phyloP scores from a whole-genome alignment of 1,284 basidiomycete species.

The Pascua guehoae region DNA sequence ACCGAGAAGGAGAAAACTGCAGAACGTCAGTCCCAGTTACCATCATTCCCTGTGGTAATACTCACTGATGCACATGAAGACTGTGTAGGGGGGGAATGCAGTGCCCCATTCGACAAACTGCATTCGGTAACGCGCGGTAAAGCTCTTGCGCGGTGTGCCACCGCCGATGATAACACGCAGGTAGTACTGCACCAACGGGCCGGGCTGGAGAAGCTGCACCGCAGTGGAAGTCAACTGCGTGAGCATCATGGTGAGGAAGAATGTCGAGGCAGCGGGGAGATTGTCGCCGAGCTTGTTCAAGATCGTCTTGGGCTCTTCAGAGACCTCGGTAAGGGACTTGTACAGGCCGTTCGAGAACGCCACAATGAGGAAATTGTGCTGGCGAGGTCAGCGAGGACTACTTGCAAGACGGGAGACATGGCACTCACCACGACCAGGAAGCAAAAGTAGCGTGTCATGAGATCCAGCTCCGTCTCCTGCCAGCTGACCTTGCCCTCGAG shows the following conservation, averaged over 20 bases:
- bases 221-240: conserved; percentile 46
- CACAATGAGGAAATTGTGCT: conserved; percentile 64
- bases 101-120: conserved; percentile 66
- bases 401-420: not conserved
- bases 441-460: conserved; percentile 71
- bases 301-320: conserved; percentile 56
- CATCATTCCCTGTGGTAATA: conserved; percentile 26
- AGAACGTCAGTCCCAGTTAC: not conserved
- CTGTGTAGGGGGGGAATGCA: conserved; percentile 64
- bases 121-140: conserved; percentile 47
- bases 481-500: conserved; percentile 70
- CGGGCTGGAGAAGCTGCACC: conserved; percentile 58
- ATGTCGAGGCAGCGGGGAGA: conserved; percentile 68
- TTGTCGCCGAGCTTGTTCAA: conserved; percentile 57
- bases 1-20: conserved; percentile 72
- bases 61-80: conserved; percentile 73
- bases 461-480: conserved; percentile 66
- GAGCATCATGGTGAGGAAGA: conserved; percentile 74
- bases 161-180: conserved; percentile 58
- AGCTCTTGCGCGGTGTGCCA: conserved; percentile 51
- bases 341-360: conserved; percentile 65
- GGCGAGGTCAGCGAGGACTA: not conserved
- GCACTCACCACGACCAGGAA: conserved; percentile 64
- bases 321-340: conserved; percentile 45
- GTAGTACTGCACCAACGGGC: conserved; percentile 63